These are phyloP conservation scores for Conoideocrella luteorostrata DNA, from an alignment of 2,329 filamentous ascomycete genomes.

Conservation along the genomic window DNA sequence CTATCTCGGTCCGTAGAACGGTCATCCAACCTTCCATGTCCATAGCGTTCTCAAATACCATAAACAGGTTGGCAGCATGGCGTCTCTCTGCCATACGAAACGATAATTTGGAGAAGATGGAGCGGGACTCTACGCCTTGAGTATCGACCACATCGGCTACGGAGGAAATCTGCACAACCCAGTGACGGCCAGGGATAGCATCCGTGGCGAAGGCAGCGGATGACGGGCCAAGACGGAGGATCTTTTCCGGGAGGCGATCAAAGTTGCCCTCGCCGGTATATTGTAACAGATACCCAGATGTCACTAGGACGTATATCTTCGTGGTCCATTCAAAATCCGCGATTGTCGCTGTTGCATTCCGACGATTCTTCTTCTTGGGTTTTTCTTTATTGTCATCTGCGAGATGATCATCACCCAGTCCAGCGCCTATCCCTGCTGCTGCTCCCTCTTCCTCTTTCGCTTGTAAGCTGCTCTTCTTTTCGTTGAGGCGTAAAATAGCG, in stretches of 20 bases:
- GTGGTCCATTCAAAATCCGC: conserved; percentile 57
- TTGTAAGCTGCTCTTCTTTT: conserved; percentile 31
- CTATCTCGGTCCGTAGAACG: conserved; percentile 62
- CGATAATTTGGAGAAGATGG: conserved; percentile 59
- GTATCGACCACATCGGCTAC: conserved; percentile 53
- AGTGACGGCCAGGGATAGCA: conserved; percentile 71
- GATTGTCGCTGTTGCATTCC: conserved; percentile 32
- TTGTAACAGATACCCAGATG: conserved; percentile 67
- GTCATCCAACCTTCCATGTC: conserved; percentile 74
- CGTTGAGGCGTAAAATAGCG: conserved; percentile 56
- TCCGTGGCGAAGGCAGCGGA: conserved; percentile 78
- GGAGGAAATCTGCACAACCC: conserved; percentile 71
- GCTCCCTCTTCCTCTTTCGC: conserved; percentile 11
- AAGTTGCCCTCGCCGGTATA: conserved; percentile 65
- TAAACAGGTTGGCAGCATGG: conserved; percentile 56
- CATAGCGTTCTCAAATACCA: conserved; percentile 66
- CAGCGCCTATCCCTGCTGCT: background rate
- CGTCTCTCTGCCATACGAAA: conserved; percentile 49
- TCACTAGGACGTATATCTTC: conserved; percentile 67
- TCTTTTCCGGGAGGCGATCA: conserved; percentile 67
- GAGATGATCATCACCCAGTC: background rate
- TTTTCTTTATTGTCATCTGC: conserved; percentile 24
- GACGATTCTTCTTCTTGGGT: conserved; percentile 41
- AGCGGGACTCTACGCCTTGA: conserved; percentile 45
- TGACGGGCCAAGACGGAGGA: conserved; percentile 63